These are phyloP conservation scores for Eimeria acervulina DNA, from an alignment of 169 alveolate species.

Conservation along the genomic window DNA sequence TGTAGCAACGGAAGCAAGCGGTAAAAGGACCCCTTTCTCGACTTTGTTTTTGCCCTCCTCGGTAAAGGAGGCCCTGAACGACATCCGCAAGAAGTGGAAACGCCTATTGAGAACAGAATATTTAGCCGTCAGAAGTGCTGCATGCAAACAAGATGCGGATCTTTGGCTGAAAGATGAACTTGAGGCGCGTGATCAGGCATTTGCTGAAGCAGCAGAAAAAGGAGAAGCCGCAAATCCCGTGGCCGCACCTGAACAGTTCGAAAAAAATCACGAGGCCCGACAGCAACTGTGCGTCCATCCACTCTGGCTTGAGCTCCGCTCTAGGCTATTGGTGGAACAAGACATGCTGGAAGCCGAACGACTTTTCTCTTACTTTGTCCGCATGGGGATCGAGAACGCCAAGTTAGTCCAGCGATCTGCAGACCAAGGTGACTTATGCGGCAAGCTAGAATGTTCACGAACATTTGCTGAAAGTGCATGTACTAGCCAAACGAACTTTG, in stretches of 20 bases:
- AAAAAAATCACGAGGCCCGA: background rate
- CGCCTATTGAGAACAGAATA: slow-evolving; percentile 2
- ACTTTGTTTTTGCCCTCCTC: slow-evolving; percentile 51
- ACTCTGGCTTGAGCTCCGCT: slow-evolving; percentile 50
- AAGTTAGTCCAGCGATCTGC: slow-evolving; percentile 24
- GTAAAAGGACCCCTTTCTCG: background rate
- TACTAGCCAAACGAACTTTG: background rate
- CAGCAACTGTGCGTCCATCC: slow-evolving; percentile 69
- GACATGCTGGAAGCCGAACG: slow-evolving; percentile 25
- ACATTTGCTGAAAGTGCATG: background rate
- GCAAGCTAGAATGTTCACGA: background rate
- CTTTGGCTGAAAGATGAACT: slow-evolving; percentile 64
- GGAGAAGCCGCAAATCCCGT: background rate
- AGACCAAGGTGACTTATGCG: slow-evolving; percentile 35
- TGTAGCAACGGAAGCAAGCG: slow-evolving; percentile 9
- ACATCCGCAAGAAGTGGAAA: slow-evolving; percentile 28
- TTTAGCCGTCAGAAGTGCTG: slow-evolving; percentile 48
- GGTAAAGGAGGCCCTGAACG: slow-evolving; percentile 2
- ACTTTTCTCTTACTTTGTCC: slow-evolving; percentile 56
- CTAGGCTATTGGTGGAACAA: slow-evolving; percentile 48
- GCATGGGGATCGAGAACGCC: slow-evolving; percentile 65
- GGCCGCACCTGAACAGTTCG: background rate
- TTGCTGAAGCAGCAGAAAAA: background rate
- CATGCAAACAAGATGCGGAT: slow-evolving; percentile 65
- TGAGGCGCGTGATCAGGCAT: background rate